phyloP scores from a whole-genome alignment of 495 filamentous ascomycete genomes.

The Clohesyomyces aquaticus region DNA sequence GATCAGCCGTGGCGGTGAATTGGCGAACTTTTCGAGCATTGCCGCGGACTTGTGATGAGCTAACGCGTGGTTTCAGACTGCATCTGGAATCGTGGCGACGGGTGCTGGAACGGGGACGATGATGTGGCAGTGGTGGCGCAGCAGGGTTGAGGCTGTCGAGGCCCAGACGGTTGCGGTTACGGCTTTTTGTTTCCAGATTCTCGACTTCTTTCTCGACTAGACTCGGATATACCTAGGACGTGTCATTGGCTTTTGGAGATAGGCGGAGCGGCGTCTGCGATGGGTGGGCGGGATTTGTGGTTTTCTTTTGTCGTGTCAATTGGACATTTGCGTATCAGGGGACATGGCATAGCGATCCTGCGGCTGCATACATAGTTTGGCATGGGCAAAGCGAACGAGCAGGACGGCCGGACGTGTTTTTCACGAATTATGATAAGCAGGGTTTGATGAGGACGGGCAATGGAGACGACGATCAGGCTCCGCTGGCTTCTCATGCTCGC shows the following conservation, averaged over 20 bases:
- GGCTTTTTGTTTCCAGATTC: too few relatives aligned
- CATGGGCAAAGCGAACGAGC: neutral
- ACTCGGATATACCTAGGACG: too few relatives aligned
- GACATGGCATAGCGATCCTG: neutral
- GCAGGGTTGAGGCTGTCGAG: too few relatives aligned
- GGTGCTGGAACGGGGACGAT: neutral
- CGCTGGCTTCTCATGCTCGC: too few relatives aligned
- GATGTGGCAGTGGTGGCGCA: neutral
- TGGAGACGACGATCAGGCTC: too few relatives aligned
- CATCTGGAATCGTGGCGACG: neutral
- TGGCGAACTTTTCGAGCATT: too few relatives aligned
- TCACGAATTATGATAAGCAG: neutral
- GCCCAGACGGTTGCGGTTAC: too few relatives aligned
- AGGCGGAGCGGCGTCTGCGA: too few relatives aligned
- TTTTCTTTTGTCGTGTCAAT: neutral
- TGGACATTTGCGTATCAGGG: neutral
- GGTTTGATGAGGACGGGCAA: neutral
- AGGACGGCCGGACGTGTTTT: neutral
- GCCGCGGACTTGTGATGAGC: conserved; percentile 1
- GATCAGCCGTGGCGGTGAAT: conserved; percentile 30
- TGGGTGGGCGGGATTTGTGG: too few relatives aligned
- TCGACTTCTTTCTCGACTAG: neutral
- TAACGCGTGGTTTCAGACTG: neutral
- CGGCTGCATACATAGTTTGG: too few relatives aligned
- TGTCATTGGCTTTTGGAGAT: neutral